These are phyloP conservation scores for Zopfia rhizophila DNA, from an alignment of 2,329 filamentous ascomycete genomes.

Conservation along the genomic window DNA sequence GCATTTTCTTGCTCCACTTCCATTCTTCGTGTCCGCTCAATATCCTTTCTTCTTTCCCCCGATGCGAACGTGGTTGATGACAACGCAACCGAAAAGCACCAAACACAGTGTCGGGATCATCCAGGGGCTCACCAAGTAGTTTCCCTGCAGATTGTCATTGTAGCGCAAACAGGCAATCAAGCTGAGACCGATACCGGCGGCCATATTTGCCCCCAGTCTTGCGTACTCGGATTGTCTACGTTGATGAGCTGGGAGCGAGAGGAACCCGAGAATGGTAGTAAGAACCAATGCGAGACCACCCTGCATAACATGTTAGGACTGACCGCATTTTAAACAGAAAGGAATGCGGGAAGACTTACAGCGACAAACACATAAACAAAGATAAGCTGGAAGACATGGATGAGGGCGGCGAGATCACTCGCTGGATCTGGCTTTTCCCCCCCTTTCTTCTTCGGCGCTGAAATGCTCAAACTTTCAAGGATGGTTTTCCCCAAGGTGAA, in stretches of 20 bases:
- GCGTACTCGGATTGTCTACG: constrained; percentile 32
- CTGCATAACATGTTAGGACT: constrained; percentile 19
- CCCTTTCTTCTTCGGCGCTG: constrained; percentile 25
- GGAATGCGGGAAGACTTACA: constrained; percentile 23
- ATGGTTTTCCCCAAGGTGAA: constrained; percentile 30
- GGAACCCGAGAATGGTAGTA: constrained; percentile 36
- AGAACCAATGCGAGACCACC: constrained; percentile 38
- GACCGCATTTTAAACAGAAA: background rate
- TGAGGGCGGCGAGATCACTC: constrained; percentile 10
- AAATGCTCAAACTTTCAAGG: constrained; percentile 36
- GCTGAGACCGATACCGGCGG: constrained; percentile 34
- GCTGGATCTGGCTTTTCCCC: constrained; percentile 6
- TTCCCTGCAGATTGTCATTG: constrained; percentile 18
- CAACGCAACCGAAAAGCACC: constrained; percentile 36
- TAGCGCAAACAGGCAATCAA: constrained; percentile 34
- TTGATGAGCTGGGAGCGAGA: constrained; percentile 35
- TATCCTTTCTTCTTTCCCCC: no score
- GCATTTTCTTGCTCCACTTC: no score
- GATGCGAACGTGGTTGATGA: constrained; percentile 34
- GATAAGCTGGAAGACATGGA: constrained; percentile 40
- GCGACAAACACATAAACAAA: constrained; percentile 39
- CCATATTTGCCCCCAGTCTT: constrained; percentile 32
- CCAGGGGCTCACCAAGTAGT: constrained; percentile 38
- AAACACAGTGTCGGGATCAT: constrained; percentile 44
- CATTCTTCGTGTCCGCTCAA: no score